Evolutionary conservation across 306 rosid species (phyloP).

Genomic region (Potentilla sterilis): DNA sequence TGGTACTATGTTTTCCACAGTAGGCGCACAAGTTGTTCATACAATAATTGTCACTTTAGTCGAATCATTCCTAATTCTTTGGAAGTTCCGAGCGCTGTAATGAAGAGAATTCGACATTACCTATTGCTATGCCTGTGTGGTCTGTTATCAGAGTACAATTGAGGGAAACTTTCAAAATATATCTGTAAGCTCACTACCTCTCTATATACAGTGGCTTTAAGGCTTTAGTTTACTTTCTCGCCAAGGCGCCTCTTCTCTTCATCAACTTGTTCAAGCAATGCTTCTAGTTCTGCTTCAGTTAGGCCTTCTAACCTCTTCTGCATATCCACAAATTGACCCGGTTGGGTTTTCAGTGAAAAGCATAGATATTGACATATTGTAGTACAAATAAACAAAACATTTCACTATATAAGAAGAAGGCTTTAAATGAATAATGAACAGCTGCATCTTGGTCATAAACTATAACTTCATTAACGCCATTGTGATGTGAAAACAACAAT

Average conservation of each 20-base stretch:
- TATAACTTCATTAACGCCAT: not conserved
- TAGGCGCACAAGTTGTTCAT: not conserved
- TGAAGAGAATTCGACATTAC: not conserved
- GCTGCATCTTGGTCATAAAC: not conserved
- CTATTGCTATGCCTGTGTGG: not conserved
- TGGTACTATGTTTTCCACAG: not conserved
- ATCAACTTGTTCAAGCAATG: slow-evolving; percentile 86
- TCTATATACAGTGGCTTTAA: slow-evolving; percentile 19
- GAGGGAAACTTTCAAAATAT: not conserved
- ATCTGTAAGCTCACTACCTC: slow-evolving; percentile 14
- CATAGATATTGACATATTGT: not conserved
- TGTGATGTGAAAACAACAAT: not conserved
- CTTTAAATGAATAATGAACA: not conserved
- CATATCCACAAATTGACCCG: slow-evolving; percentile 32
- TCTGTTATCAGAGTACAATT: not conserved
- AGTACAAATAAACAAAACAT: not conserved
- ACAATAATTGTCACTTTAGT: not conserved
- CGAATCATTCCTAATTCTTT: slow-evolving; percentile 4
- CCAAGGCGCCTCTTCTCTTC: slow-evolving; percentile 79
- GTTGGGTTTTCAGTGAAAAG: slow-evolving; percentile 19
- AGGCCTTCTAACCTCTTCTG: slow-evolving; percentile 94
- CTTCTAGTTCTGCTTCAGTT: slow-evolving; percentile 88
- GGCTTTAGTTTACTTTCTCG: slow-evolving; percentile 44
- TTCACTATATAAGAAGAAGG: not conserved
- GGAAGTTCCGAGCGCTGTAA: not conserved